Evolutionary conservation across 2,329 filamentous ascomycete species (phyloP), one percentile per base, ranked within the genome.

Genomic region (Teratosphaeriaceae sp.): DNA sequence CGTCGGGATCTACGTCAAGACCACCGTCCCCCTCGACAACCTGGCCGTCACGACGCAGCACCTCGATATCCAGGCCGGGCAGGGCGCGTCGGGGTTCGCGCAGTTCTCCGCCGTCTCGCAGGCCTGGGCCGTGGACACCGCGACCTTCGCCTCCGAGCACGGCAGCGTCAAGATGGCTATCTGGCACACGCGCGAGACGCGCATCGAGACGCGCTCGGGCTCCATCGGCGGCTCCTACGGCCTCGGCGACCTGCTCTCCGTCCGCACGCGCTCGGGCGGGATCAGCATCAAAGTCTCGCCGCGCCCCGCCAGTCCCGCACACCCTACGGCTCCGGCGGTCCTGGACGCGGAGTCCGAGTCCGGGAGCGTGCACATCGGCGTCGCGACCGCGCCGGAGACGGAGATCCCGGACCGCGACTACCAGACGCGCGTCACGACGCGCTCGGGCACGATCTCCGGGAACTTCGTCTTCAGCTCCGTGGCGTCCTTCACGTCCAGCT

Each of bases 211-310:
- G 5, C 59, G 59, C 3, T 65, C 65, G 0, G 67, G 67, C 6
- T 63, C 62, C 15, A 65, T 71, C 34, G 64, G 54, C 35, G 69
- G 69, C 1, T 58, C 52, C 9, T 71, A 66, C 50, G 56, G 64
- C 3, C 58, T 71, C 2, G 54, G 54, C 12, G 66, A 71, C 41
- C 52, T 67, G 6, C 54, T 72, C 7, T 60, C 55, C 15, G 56
- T 72, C 24, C 59, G 54, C 2, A 69, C 66, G 1, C 60, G 56
- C 19, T 64, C 62, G n/a, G 69, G 69, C 11, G 58, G 63, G 40
- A 56, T 69, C 33, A 53, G 63, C 26, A 56, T 71, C 22, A 56
- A 63, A 24, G 56, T 71, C 22, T 56, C 63, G 26, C 67, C 68
- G 5, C 58, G 65, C 40, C 48, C 60, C 18, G 62, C 56, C 2